Base-by-base conservation (phyloP, 306 rosid genomes). In the Cicer bijugum region DNA sequence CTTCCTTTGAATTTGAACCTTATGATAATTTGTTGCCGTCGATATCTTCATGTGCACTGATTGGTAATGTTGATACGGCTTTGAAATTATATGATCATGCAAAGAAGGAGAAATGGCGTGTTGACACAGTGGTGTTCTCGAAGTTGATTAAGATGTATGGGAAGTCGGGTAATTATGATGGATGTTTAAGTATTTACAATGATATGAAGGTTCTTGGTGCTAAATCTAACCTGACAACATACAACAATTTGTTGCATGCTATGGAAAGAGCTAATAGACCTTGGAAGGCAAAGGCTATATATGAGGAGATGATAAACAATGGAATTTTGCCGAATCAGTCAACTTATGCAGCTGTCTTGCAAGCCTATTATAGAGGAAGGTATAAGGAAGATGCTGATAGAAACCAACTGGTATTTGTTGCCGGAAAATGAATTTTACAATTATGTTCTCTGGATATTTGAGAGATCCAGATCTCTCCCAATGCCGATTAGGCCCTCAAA, bases 221-320 rank as follows among this genome's bases (percentile, higher is more conserved):
- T 17, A 90, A 84, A 74, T 87, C 91, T 2, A 89, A 89, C 45
- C 12, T 87, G 79, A 84, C 74, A 39, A 71, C 74, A 56, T 91
- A 82, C 73, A 89, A 90, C 69, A 67, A 81, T 78, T 61, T 93
- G 85, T 73, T 93, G 81, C 92, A 84, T 85, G 87, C 88, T 37
- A 90, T 93, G 97, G 97, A 89, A 67, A 84, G 88, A 76, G 97
- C 92, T 52, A 90, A 77, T 81, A 85, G 92, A 76, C 92, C 96
- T 7, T 81, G 83, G 85, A 85, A 86, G 62, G 90, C 83, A 3
- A 89, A 89, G 84, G 81, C 73, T 69, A 85, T 93, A 78, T 85
- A 84, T 75, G 82, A 83, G 67, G 96, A 93, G 87, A 86, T 93
- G 97, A 83, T n/a, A 37, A 78, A 57, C 33, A 76, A 70, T 72